Evolutionary conservation across 2,329 filamentous ascomycete species (phyloP), one percentile per base, ranked within the genome.

Genomic region (Orbilia oligospora): DNA sequence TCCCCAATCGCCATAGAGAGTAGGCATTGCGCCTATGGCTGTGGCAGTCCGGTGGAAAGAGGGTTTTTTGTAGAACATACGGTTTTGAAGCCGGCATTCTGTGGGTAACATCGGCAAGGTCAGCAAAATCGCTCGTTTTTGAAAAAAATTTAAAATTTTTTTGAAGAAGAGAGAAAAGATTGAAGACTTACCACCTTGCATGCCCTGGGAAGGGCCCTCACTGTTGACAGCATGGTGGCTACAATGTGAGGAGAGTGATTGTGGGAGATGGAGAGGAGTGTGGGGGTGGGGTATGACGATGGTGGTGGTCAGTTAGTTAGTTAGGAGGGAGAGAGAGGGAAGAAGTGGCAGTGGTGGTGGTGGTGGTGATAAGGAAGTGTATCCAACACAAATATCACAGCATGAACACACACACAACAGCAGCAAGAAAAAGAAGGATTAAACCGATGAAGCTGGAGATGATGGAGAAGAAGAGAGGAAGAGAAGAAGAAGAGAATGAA

Each of bases 401-500:
- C 6, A 44, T 16, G 1, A 9, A 44, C 18, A 20, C 46, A 36
- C 30, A 48, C 18, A 65, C 36, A 70, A 73, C 68, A 71, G 46
- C 38, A 33, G 58, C 22, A 24, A 36, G 56, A n/a, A 33, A 81
- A 78, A 75, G 33, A 14, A 41, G n/a, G n/a, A n/a, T n/a, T 36
- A 81, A 79, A 12, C 5, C 80, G 81, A 79, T 81, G 80, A 81
- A 46, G n/a, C 44, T 46, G 44, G 44, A 79, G 80, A 77, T 80
- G 77, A 77, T 79, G 81, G 51, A 49, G 41, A 63, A 36, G 66
- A 55, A 76, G 71, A 30, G 27, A 30, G 6, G 27, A 30, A 30
- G 27, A n/a, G n/a, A n/a, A n/a, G n/a, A n/a, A n/a, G 27, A 64
- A 71, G 78, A 80, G 66, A 49, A 73, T 82, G 83, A 83, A 83